Percentiles rank a stretch among this genome's conserved stretches.
Conservation (phyloP, 768 basidiomycete species). For the Austroboletus festivus region DNA sequence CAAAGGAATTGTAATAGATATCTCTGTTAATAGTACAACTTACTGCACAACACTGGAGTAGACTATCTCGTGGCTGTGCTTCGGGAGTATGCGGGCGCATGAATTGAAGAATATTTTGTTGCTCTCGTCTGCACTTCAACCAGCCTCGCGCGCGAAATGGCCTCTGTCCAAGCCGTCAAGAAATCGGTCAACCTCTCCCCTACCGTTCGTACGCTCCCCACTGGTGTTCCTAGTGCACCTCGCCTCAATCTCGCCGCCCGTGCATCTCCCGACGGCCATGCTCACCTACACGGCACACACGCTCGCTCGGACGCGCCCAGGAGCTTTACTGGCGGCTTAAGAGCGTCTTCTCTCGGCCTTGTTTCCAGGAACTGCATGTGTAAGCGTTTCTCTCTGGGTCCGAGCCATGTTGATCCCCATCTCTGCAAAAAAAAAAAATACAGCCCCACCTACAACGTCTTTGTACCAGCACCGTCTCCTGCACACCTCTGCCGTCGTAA, state of each 20-base stretch:
- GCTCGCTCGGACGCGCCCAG: slow-evolving; percentile 62
- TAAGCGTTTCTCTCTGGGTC: slow-evolving; percentile 36
- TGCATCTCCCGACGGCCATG: slow-evolving; percentile 57
- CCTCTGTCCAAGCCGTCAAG: slow-evolving; percentile 70
- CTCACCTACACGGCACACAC: slow-evolving; percentile 59
- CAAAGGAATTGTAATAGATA: too few relatives aligned
- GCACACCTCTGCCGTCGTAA: slow-evolving; percentile 68
- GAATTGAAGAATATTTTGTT: slow-evolving; percentile 4
- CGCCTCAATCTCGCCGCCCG: slow-evolving; percentile 71
- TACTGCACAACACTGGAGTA: too few relatives aligned
- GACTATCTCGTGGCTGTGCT: slow-evolving; percentile 28
- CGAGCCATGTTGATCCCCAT: slow-evolving; percentile 14
- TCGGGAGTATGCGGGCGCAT: slow-evolving; percentile 37
- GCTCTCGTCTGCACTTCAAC: neutral
- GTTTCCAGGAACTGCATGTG: slow-evolving; percentile 64
- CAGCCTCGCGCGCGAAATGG: slow-evolving; percentile 39
- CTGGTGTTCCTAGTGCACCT: slow-evolving; percentile 76
- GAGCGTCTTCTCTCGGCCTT: slow-evolving; percentile 49
- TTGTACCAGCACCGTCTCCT: slow-evolving; percentile 67
- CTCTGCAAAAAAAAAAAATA: slow-evolving; percentile 7
- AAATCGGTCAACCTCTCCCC: slow-evolving; percentile 81
- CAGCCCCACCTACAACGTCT: slow-evolving; percentile 51
- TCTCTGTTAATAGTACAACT: too few relatives aligned
- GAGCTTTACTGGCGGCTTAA: slow-evolving; percentile 56
- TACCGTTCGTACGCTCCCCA: slow-evolving; percentile 73